phyloP scores from a whole-genome alignment of 805 yeast species.

The Sugiyamaella marilandica region DNA sequence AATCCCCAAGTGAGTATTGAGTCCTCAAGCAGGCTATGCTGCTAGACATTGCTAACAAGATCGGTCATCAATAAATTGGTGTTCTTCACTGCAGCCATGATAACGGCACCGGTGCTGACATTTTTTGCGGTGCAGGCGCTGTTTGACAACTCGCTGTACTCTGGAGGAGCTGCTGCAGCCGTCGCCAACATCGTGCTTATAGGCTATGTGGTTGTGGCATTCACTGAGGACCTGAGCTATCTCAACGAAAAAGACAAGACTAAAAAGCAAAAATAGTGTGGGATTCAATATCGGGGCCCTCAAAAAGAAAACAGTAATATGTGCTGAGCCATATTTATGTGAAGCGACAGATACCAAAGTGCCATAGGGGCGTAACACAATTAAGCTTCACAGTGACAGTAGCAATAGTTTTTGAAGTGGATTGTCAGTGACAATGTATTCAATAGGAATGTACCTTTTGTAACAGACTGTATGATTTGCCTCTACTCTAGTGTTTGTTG shows the following conservation, averaged over 20 bases:
- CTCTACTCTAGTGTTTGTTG: no score
- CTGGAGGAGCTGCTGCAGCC: slow-evolving; percentile 71
- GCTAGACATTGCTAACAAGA: slow-evolving; percentile 9
- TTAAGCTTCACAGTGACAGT: no score
- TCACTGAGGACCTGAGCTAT: slow-evolving; percentile 48
- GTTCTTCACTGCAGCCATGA: slow-evolving; percentile 67
- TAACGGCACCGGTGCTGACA: slow-evolving; percentile 52
- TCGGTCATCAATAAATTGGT: slow-evolving; percentile 46
- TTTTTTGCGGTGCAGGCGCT: slow-evolving; percentile 48
- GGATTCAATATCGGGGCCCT: no score
- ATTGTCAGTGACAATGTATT: no score
- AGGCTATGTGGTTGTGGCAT: slow-evolving; percentile 65
- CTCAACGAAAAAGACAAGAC: not conserved
- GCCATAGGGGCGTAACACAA: no score
- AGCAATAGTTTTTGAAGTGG: no score
- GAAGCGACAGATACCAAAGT: no score
- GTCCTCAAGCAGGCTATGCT: not conserved
- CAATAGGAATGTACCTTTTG: no score
- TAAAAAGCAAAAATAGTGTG: not conserved
- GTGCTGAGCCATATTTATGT: no score
- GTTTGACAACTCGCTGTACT: slow-evolving; percentile 46
- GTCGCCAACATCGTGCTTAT: slow-evolving; percentile 66
- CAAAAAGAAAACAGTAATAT: no score
- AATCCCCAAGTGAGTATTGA: slow-evolving; percentile 15
- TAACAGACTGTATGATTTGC: no score